Percentiles rank a stretch among this genome's conserved stretches.
phyloP scores from a whole-genome alignment of 116 monocot genomes.

The Cymodocea nodosa region DNA sequence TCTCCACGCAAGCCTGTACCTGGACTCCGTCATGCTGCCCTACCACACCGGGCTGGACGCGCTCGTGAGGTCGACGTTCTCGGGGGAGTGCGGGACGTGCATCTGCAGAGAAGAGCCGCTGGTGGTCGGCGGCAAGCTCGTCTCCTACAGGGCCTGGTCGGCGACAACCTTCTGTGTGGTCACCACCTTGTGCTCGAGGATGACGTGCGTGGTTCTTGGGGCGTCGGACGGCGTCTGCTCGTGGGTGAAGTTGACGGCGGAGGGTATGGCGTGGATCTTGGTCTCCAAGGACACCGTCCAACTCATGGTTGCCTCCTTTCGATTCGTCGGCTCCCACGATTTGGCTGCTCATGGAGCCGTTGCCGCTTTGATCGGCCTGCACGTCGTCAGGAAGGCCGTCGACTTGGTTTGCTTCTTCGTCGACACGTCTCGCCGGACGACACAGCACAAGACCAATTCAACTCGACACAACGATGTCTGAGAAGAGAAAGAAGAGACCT shows the following conservation, averaged over 20 bases:
- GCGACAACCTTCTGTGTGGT: constrained; percentile 37
- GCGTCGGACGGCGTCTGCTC: constrained; percentile 19
- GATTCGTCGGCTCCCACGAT: neutral
- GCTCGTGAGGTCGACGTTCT: constrained; percentile 31
- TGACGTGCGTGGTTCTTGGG: constrained; percentile 36
- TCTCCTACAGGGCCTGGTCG: constrained; percentile 50
- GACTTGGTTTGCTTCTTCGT: neutral
- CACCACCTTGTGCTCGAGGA: constrained; percentile 37
- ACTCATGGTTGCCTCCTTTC: constrained; percentile 19
- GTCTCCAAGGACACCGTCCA: constrained; percentile 31
- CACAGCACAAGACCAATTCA: too few relatives aligned
- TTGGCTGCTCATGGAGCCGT: constrained; percentile 29
- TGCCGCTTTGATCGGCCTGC: constrained; percentile 23
- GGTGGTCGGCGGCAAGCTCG: constrained; percentile 47
- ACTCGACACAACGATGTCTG: too few relatives aligned
- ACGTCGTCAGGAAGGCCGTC: constrained; percentile 30
- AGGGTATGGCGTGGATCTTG: constrained; percentile 45
- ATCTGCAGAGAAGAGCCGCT: constrained; percentile 52
- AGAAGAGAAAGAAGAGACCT: too few relatives aligned
- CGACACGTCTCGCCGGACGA: too few relatives aligned
- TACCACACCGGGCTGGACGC: constrained; percentile 84
- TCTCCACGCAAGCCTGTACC: constrained; percentile 55
- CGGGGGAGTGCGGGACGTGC: constrained; percentile 63
- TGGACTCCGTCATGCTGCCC: constrained; percentile 58
- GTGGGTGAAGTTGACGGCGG: constrained; percentile 19